Evolutionary conservation across 2,329 filamentous ascomycete species (phyloP).

Genomic region (Nannizziopsis barbatae): DNA sequence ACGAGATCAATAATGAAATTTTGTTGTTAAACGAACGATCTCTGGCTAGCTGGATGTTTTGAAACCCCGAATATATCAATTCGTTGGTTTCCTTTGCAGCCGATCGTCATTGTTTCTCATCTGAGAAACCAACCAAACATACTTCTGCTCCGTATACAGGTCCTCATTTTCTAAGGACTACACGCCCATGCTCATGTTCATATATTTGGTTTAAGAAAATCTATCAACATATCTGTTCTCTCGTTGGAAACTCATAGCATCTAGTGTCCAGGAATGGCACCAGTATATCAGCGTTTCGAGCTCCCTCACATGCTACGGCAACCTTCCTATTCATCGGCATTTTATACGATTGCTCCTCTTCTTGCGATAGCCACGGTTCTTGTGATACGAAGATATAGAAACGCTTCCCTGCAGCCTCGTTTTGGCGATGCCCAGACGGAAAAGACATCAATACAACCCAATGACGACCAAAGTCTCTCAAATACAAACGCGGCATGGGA

Average conservation of each 20-base stretch:
- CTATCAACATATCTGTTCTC: too few relatives aligned
- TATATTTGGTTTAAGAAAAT: too few relatives aligned
- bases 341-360: background rate
- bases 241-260: background rate
- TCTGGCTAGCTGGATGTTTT: constrained; percentile 3
- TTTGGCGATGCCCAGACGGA: background rate
- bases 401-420: background rate
- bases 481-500: too few relatives aligned
- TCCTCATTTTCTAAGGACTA: too few relatives aligned
- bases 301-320: background rate
- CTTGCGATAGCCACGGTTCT: background rate
- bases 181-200: too few relatives aligned
- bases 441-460: background rate
- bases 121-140: too few relatives aligned
- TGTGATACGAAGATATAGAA: background rate
- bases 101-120: too few relatives aligned
- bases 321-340: background rate
- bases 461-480: background rate
- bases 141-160: too few relatives aligned
- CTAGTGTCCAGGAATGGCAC: constrained; percentile 1
- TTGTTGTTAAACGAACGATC: background rate
- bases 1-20: background rate
- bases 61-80: background rate
- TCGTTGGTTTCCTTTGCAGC: background rate
- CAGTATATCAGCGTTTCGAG: background rate